A percentile compares a stretch with the other conserved stretches of the same genome.
Conservation (phyloP, 176 grass and related monocot species). For the Cymbopogon citratus region DNA sequence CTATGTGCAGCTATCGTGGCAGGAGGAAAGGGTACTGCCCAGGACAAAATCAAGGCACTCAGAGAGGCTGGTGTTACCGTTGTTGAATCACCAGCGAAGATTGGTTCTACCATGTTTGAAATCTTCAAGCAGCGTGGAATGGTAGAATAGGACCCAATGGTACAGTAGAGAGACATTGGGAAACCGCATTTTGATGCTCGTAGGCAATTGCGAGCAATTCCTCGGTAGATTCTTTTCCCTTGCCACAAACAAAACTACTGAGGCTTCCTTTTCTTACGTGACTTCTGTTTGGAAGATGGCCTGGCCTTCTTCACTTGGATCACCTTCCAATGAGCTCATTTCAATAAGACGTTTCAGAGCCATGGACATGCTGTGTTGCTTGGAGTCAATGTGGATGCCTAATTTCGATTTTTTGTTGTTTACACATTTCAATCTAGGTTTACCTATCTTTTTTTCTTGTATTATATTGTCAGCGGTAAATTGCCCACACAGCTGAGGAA, state of each 20-base stretch:
- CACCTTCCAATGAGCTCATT: conserved; percentile 6
- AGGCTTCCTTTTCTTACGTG: neutral
- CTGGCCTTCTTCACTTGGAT: neutral
- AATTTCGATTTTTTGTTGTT: neutral
- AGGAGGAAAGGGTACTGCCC: conserved; percentile 89
- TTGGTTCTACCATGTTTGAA: conserved; percentile 72
- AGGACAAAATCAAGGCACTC: conserved; percentile 90
- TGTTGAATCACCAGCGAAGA: conserved; percentile 93
- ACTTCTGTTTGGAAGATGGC: conserved; percentile 21
- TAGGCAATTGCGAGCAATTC: conserved; percentile 36
- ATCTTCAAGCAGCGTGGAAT: conserved; percentile 91
- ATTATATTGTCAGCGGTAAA: too few relatives aligned
- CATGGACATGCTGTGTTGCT: conserved; percentile 16
- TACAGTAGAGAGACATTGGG: conserved; percentile 44
- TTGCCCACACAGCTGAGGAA: too few relatives aligned
- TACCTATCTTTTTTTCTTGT: neutral
- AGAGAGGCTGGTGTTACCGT: conserved; percentile 88
- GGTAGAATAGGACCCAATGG: conserved; percentile 52
- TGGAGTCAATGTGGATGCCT: conserved; percentile 1
- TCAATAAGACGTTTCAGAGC: conserved; percentile 40
- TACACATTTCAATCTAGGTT: neutral
- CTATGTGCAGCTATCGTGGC: conserved; percentile 81
- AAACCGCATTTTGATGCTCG: conserved; percentile 30
- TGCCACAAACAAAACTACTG: conserved; percentile 18
- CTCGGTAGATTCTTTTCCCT: conserved; percentile 21